Evolutionary conservation across 352 stramenopile species (phyloP).

Genomic region (Phytophthora ramorum): DNA sequence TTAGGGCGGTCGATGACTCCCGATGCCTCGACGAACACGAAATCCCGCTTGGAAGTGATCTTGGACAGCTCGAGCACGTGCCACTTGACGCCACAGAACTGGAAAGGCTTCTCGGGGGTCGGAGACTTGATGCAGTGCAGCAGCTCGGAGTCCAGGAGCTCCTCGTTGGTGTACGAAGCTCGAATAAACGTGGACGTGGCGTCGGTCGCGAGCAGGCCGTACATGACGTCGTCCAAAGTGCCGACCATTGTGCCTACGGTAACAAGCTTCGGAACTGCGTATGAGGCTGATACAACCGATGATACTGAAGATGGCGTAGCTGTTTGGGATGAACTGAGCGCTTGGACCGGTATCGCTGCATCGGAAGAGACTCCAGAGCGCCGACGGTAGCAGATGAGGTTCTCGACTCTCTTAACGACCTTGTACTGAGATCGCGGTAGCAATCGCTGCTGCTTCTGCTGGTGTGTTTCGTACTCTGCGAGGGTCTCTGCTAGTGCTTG

Average conservation of each 20-base stretch:
- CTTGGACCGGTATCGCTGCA: background rate
- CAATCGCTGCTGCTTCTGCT: conserved; percentile 22
- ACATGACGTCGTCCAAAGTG: conserved; percentile 65
- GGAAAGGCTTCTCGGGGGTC: conserved; percentile 49
- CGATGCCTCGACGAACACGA: conserved; percentile 68
- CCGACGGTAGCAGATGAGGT: conserved; percentile 44
- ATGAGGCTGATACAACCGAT: conserved; percentile 4
- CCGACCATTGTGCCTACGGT: conserved; percentile 49
- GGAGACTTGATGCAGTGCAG: conserved; percentile 42
- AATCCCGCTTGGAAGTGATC: conserved; percentile 63
- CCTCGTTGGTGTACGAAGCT: conserved; percentile 43
- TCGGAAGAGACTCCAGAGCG: conserved; percentile 11
- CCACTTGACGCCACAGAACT: conserved; percentile 62
- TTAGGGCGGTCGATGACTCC: conserved; percentile 36
- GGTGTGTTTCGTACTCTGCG: conserved; percentile 38
- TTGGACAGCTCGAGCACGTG: conserved; percentile 37
- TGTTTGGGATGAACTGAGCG: background rate
- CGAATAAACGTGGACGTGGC: conserved; percentile 40
- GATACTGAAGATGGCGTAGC: conserved; percentile 7
- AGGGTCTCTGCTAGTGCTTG: conserved; percentile 35
- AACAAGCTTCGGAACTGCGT: conserved; percentile 38
- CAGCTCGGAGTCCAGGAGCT: conserved; percentile 48
- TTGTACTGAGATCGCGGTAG: conserved; percentile 39
- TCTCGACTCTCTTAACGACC: conserved; percentile 44
- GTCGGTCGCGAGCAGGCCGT: conserved; percentile 46